Base-by-base conservation (phyloP, 2,329 filamentous ascomycete species). In the Chrysoporthe cubensis region DNA sequence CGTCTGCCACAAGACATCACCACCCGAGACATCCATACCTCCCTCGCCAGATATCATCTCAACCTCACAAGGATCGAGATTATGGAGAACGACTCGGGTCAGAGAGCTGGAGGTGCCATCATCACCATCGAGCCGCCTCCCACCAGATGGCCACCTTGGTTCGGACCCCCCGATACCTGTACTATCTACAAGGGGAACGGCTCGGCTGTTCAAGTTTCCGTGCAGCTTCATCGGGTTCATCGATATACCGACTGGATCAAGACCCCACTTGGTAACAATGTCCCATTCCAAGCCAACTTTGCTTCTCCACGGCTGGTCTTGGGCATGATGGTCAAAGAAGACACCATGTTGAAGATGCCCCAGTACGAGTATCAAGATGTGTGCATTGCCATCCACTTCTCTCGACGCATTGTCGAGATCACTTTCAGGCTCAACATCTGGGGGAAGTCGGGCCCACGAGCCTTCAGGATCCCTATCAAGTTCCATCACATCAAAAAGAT, bases 61-160 rank as follows among this genome's bases (percentile, higher is more conserved):
- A 78, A 78, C 6, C 81, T 92, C 14, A 77, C 76, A 3, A 84
- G 78, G 46, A 85, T 92, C 46, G 86, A 90, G 16, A 79, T 91
- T 1, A 83, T 80, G 61, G 82, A 86, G 59, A 74, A 79, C 61
- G 69, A 71, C 6, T 70, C 78, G 42, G 78, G 84, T n/a, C 67
- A 78, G 37, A 74, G 78, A 65, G 76, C 77, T 43, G 78, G 79
- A 0, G 75, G 54, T 34, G 88, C 81, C 1, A 82, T 79, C 21
- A 76, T 92, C 44, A 80, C 79, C 1, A 91, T 91, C 70, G 84
- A 82, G 74, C 88, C 88, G 0, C 85, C 87, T 0, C 87, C 88
- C 0, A 58, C 26, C 18, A 52, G 46, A 26, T 70, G 66, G 67
- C 67, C 67, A 11, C 66, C 67, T 11, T 69, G 67, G 67, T 44